Base-by-base conservation (phyloP, 2,329 filamentous ascomycete genomes). In the Tolypocladium ovalisporum region DNA sequence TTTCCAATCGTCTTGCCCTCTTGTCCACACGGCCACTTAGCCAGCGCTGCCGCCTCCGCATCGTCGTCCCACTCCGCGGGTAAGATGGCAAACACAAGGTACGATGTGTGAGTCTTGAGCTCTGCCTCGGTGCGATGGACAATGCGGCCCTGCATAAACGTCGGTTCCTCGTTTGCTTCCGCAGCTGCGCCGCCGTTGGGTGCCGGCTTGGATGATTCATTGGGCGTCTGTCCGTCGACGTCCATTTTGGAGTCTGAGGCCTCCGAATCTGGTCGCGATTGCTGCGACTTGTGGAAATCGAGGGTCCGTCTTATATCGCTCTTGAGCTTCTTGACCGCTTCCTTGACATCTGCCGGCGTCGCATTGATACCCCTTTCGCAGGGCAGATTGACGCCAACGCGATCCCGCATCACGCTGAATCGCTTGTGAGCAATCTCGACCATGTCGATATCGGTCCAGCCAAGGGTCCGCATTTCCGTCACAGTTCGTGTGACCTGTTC, bases 41-140 rank as follows among this genome's bases (percentile, higher is more conserved):
- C 76, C 62, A 80, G 74, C 54, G 86, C 85, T 35, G 79, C 79
- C 36, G 80, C 80, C 73, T 99, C 94, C 62, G 96, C 90, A 59
- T 88, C 88, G 39, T 84, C 86, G 0, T 78, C 86, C 94, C 94
- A 99, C 61, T 89, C 86, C 49, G 85, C 80, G n/a, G 94, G 93
- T 59, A 99, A 73, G 3, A 94, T 77, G 0, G 94, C 94, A 75
- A 99, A 99, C 5, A 95, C 88, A 5, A 99, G 80, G 70, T 99
- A 99, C n/a, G 89, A 94, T 0, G 94, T 99, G 72, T 99, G 94
- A 9, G 89, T 94, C 79, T 96, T 97, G 59, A 97, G 76, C 67
- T 99, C 94, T 0, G 85, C 76, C 74, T 99, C 94, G 0, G 89
- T 85, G 29, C 90, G 82, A 65, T 95, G 90, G 35, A 90, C 80